A percentile compares a stretch with the other conserved stretches of the same genome.
These are phyloP conservation scores for Xerocomus amazonicus DNA, from an alignment of 1,284 basidiomycete genomes.

Conservation along the genomic window DNA sequence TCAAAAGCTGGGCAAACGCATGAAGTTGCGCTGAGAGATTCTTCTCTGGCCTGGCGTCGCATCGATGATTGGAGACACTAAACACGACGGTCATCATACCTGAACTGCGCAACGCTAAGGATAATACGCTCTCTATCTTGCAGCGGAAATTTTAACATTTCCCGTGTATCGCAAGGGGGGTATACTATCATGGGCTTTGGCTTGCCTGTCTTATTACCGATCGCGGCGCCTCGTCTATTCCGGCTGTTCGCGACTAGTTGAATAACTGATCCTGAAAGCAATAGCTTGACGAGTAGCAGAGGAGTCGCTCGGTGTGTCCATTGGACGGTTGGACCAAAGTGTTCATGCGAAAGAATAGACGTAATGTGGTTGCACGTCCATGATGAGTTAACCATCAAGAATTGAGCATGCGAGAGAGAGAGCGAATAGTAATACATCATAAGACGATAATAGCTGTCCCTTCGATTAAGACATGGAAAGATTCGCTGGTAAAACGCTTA, in stretches of 20 bases:
- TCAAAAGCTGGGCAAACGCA: constrained; percentile 64
- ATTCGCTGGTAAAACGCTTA: constrained; percentile 8
- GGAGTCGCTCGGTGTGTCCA: constrained; percentile 24
- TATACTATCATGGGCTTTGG: constrained; percentile 58
- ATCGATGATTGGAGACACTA: not conserved
- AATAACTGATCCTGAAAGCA: constrained; percentile 25
- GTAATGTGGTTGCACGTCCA: constrained; percentile 92
- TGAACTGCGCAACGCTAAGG: constrained; percentile 88
- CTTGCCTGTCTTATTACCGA: not conserved
- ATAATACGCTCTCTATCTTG: constrained; percentile 63
- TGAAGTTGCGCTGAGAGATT: constrained; percentile 83
- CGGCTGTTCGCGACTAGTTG: constrained; percentile 16
- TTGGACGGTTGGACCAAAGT: constrained; percentile 34
- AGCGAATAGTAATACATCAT: constrained; percentile 83
- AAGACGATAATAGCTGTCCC: constrained; percentile 78
- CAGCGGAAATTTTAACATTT: constrained; percentile 65
- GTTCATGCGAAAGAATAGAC: constrained; percentile 58
- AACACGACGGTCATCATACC: constrained; percentile 45
- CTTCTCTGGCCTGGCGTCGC: constrained; percentile 78
- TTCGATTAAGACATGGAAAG: constrained; percentile 1
- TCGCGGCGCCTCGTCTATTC: constrained; percentile 17
- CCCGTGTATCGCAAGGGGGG: constrained; percentile 88
- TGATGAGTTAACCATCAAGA: constrained; percentile 90
- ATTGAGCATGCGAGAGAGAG: constrained; percentile 73
- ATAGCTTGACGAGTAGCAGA: constrained; percentile 20